Evolutionary conservation across 441 rosid species (phyloP), one percentile per base, ranked within the genome.

Genomic region (Croton setiger): DNA sequence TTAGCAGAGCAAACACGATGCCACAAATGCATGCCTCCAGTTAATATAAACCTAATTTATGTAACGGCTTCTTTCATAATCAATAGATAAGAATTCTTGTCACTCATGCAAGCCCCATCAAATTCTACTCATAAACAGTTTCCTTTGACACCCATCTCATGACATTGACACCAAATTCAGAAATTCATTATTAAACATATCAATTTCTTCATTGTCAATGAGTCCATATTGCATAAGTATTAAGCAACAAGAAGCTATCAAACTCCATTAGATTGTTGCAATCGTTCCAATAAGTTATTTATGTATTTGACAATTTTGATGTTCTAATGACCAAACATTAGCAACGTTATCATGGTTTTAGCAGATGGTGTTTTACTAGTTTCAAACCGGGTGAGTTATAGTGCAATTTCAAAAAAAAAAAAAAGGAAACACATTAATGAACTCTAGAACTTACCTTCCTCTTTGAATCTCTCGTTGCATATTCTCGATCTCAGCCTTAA

Each of bases 371-470:
- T 27, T 27, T n/a, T 27, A 27, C 31, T 27, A 27, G 31, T 27
- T 27, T 27, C 2, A 27, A 0, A 27, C 31, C 31, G 31, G 31
- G 31, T 27, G 31, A 27, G 31, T 27, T 27, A 27, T 27, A 27
- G 2, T 27, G 31, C 31, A 27, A 27, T 27, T 27, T 27, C 31
- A 27, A 27, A 27, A 27, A 27, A 27, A 27, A 27, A 0, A 0
- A 27, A 2, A 27, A 27, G 31, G 31, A 27, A 27, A 27, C 1
- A 27, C 31, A 27, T 27, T 52, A 52, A 18, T 18, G 10, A 18
- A 52, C 12, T 35, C 27, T 6, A 64, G 17, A 9, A 9, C 10
- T 69, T 80, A 91, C 98, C 98, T 88, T 82, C 98, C 97, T 79
- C 75, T 85, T 41, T 84, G 79, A 80, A 85, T 79, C 76, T 91